Evolutionary conservation across 768 basidiomycete genomes (phyloP), one percentile per base, ranked within the genome.

Genomic region (Phylloporus rhodoxanthus): DNA sequence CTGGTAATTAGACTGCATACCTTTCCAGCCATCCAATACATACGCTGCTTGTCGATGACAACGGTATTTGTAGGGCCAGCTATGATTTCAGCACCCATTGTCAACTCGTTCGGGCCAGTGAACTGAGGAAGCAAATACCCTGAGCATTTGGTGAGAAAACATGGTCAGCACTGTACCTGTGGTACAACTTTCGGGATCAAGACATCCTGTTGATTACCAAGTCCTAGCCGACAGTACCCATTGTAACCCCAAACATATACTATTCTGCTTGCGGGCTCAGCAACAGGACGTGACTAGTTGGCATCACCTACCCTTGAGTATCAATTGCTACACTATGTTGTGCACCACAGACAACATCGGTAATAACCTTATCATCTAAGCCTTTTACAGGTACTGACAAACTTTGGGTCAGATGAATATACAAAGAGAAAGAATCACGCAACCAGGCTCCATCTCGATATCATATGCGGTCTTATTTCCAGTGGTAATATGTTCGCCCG

Each of bases 181-280:
- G 92, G 89, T 10, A 97, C 87, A 28, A 83, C 61, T 58, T 88
- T 90, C 0, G 95, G 95, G 29, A 80, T 75, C 34, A 97, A 71
- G 1, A 74, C 77, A 54, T 93, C 91, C 25, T 84, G 80, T 64
- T 93, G 92, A 57, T 87, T 85, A 6, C 89, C 89, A 17, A 93
- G 75, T 17, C 94, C 95, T 29, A 94, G 77, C 15, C 95, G 82
- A 55, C 91, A 93, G 64, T 96, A 95, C 8, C 89, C 90, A 50
- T 89, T 90, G 62, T 85, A 91, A 5, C 90, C 91, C 87, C 89
- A 93, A 6, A 86, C 84, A 58, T 87, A 88, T 7, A 89, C 84
- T 44, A 82, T 66, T 1, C 89, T 91, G 52, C 21, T 11, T 25
- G 34, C 43, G 34, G 10, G 33, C 45, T 63, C 37, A 66, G 51